Percentiles rank a stretch among this genome's conserved stretches.
These are phyloP conservation scores for Dioszegia aurantiaca DNA, from an alignment of 768 basidiomycete species.

Conservation along the genomic window DNA sequence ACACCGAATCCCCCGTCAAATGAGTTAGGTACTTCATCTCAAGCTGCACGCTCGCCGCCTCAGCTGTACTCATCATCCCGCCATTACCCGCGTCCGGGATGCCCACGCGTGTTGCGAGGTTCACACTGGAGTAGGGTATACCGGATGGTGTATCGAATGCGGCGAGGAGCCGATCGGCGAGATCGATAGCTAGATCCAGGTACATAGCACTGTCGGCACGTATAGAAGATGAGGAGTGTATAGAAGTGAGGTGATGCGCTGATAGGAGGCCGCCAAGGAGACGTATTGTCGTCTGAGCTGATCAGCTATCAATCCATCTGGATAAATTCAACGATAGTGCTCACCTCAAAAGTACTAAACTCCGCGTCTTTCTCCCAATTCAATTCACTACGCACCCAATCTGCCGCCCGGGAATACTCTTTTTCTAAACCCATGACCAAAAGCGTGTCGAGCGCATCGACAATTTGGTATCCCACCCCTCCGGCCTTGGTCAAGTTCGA, in stretches of 20 bases:
- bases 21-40: constrained; percentile 84
- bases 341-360: constrained; percentile 88
- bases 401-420: constrained; percentile 72
- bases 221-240: constrained; percentile 28
- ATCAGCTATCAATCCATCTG: too few species aligned
- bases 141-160: constrained; percentile 79
- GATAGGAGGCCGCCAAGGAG: constrained; percentile 85
- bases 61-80: constrained; percentile 72
- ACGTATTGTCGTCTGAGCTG: constrained; percentile 76
- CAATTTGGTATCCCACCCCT: constrained; percentile 82
- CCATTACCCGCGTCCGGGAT: constrained; percentile 62
- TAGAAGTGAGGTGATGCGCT: constrained; percentile 71
- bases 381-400: constrained; percentile 71
- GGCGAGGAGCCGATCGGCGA: constrained; percentile 79
- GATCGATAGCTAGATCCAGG: constrained; percentile 72
- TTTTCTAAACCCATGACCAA: constrained; percentile 76
- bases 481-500: constrained; percentile 70
- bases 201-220: constrained; percentile 61
- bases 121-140: constrained; percentile 74
- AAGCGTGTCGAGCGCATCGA: constrained; percentile 84
- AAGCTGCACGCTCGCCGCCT: constrained; percentile 82
- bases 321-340: constrained; percentile 41
- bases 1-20: constrained; percentile 70
- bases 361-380: constrained; percentile 66
- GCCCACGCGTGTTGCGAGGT: constrained; percentile 65